Evolutionary conservation across 2,329 filamentous ascomycete species (phyloP).

Genomic region (Nigrograna mackinnonii): DNA sequence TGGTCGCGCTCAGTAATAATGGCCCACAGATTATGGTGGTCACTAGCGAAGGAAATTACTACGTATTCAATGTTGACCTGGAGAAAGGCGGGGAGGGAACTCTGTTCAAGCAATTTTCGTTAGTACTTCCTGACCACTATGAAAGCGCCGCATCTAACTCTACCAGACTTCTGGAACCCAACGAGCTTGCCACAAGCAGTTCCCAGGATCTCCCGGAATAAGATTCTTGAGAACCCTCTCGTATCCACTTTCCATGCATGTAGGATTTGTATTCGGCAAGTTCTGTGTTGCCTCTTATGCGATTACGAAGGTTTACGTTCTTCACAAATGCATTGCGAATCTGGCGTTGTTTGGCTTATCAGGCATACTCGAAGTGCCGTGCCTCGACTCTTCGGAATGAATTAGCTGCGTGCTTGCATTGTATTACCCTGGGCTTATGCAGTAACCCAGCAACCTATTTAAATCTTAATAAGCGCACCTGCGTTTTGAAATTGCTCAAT

Average conservation of each 20-base stretch:
- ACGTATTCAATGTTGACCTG: slow-evolving; percentile 93
- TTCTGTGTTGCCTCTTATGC: no score
- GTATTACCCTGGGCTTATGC: no score
- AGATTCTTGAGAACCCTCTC: no score
- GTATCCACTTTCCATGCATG: no score
- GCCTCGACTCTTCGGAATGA: no score
- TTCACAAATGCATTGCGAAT: slow-evolving; percentile 27
- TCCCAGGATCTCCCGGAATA: slow-evolving; percentile 23
- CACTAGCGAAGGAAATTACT: slow-evolving; percentile 93
- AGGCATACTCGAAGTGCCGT: not conserved
- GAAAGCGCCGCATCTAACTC: slow-evolving; percentile 15
- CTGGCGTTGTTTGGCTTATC: slow-evolving; percentile 22
- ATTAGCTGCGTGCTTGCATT: no score
- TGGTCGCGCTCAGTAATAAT: slow-evolving; percentile 96
- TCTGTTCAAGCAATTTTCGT: slow-evolving; percentile 91
- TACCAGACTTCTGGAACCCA: slow-evolving; percentile 37
- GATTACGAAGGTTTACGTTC: no score
- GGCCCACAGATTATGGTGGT: slow-evolving; percentile 98
- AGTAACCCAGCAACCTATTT: no score
- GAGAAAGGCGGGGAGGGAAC: slow-evolving; percentile 92
- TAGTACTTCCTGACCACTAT: slow-evolving; percentile 46
- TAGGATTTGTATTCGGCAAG: no score
- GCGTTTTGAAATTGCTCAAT: no score
- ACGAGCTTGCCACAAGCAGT: slow-evolving; percentile 32
- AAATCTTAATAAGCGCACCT: no score